phyloP scores from a whole-genome alignment of 371 early-diverging fungal species.

The Mucor racemosus region DNA sequence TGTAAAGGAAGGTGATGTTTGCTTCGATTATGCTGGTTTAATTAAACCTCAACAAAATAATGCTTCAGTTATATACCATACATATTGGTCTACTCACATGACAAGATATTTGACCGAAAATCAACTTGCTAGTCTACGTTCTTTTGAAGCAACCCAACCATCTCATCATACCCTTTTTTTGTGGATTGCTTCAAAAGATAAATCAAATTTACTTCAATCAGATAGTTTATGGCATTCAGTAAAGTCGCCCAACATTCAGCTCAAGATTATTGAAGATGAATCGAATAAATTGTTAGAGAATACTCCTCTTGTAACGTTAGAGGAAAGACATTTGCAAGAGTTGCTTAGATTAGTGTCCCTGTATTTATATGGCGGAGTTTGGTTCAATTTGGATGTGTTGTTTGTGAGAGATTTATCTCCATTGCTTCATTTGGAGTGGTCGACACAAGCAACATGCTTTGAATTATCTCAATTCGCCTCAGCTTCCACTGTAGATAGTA shows the following conservation, averaged over 20 bases:
- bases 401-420: slow-evolving; percentile 50
- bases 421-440: slow-evolving; percentile 49
- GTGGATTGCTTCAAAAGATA: slow-evolving; percentile 46
- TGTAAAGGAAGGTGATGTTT: slow-evolving; percentile 40
- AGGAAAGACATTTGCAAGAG: slow-evolving; percentile 11
- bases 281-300: background rate
- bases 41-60: slow-evolving; percentile 13
- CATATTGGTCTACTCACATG: slow-evolving; percentile 22
- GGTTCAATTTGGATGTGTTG: slow-evolving; percentile 48
- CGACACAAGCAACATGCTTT: slow-evolving; percentile 45
- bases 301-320: background rate
- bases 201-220: background rate
- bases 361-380: slow-evolving; percentile 51
- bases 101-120: slow-evolving; percentile 32
- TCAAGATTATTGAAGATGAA: slow-evolving; percentile 26
- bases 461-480: slow-evolving; percentile 22
- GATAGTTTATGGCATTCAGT: slow-evolving; percentile 24
- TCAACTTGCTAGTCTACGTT: slow-evolving; percentile 38
- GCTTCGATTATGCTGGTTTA: slow-evolving; percentile 49
- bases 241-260: slow-evolving; percentile 16
- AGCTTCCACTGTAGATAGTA: slow-evolving; percentile 31
- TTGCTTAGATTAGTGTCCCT: slow-evolving; percentile 32
- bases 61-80: slow-evolving; percentile 10
- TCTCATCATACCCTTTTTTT: slow-evolving; percentile 33
- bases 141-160: slow-evolving; percentile 50